Evolutionary conservation across 306 rosid species (phyloP).

Genomic region (Pyrus pyrifolia): DNA sequence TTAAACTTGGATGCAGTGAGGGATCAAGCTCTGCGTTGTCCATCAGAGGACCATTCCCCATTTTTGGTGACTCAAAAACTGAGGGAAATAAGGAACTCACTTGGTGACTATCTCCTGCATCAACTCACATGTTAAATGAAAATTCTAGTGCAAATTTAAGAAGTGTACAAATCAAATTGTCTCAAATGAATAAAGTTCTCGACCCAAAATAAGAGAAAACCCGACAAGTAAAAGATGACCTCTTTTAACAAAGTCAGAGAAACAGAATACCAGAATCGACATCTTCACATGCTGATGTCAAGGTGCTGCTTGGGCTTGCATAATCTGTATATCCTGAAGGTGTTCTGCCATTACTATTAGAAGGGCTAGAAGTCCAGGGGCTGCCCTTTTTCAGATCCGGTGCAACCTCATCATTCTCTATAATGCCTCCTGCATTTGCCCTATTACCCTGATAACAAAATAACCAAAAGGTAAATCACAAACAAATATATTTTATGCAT

Average conservation of each 20-base stretch:
- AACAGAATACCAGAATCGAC: conserved; percentile 68
- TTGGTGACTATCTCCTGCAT: conserved; percentile 47
- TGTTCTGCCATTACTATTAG: conserved; percentile 34
- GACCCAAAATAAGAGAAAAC: not conserved
- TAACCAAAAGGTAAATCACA: not conserved
- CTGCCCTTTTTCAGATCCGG: conserved; percentile 40
- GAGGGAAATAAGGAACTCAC: conserved; percentile 35
- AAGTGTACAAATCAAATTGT: not conserved
- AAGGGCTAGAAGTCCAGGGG: conserved; percentile 45
- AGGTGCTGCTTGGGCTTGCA: conserved; percentile 58
- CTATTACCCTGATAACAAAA: conserved; percentile 56
- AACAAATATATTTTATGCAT: not conserved
- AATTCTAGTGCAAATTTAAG: not conserved
- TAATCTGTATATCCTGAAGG: conserved; percentile 60
- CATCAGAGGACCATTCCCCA: conserved; percentile 28
- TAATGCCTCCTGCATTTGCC: conserved; percentile 51
- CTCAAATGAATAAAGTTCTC: not conserved
- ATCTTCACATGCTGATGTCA: conserved; percentile 78
- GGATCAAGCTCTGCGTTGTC: conserved; percentile 26
- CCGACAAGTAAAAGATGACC: conserved; percentile 2
- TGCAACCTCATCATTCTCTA: conserved; percentile 48
- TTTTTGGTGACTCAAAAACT: conserved; percentile 25
- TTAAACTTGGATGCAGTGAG: conserved; percentile 23
- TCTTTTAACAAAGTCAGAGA: conserved; percentile 18
- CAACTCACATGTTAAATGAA: conserved; percentile 9